phyloP scores from a whole-genome alignment of 2,329 filamentous ascomycete genomes.

The Biscogniauxia marginata region DNA sequence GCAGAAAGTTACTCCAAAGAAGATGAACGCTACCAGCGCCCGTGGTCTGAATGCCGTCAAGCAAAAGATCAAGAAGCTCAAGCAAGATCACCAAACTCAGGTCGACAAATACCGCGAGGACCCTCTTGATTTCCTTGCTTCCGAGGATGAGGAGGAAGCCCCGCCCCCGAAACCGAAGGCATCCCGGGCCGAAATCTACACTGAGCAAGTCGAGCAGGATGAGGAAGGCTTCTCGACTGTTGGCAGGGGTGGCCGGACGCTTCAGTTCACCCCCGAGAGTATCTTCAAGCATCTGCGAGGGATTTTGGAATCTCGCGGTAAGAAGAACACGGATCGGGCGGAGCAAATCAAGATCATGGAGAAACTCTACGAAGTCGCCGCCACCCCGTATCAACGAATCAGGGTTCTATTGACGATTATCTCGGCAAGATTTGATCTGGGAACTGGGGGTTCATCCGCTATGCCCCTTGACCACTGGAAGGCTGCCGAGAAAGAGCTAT shows the following conservation, averaged over 20 bases:
- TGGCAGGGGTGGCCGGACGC: conserved; percentile 81
- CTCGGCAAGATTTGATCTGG: conserved; percentile 91
- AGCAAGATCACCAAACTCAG: conserved; percentile 87
- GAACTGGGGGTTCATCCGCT: conserved; percentile 69
- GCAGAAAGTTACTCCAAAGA: conserved; percentile 94
- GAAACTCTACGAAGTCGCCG: conserved; percentile 85
- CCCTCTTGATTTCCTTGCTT: conserved; percentile 34
- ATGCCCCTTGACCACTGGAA: conserved; percentile 99
- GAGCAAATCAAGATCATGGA: conserved; percentile 99
- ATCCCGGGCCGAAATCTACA: conserved; percentile 48
- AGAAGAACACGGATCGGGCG: conserved; percentile 94
- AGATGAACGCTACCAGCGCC: conserved; percentile 96
- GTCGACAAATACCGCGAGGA: conserved; percentile 84
- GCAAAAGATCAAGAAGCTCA: conserved; percentile 98
- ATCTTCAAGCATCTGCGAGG: conserved; percentile 95
- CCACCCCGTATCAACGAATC: conserved; percentile 89
- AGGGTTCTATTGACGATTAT: conserved; percentile 88
- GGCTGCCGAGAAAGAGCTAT: conserved; percentile 83
- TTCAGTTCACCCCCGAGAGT: conserved; percentile 93
- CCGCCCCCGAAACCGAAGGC: conserved; percentile 53
- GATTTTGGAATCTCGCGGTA: conserved; percentile 93
- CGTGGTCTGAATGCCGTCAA: conserved; percentile 95
- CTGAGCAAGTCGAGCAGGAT: conserved; percentile 57
- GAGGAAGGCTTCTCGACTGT: conserved; percentile 89
- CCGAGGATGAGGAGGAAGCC: conserved; percentile 69